Conservation (phyloP, 2,329 filamentous ascomycete genomes). For the Pestalotiopsis sp. region DNA sequence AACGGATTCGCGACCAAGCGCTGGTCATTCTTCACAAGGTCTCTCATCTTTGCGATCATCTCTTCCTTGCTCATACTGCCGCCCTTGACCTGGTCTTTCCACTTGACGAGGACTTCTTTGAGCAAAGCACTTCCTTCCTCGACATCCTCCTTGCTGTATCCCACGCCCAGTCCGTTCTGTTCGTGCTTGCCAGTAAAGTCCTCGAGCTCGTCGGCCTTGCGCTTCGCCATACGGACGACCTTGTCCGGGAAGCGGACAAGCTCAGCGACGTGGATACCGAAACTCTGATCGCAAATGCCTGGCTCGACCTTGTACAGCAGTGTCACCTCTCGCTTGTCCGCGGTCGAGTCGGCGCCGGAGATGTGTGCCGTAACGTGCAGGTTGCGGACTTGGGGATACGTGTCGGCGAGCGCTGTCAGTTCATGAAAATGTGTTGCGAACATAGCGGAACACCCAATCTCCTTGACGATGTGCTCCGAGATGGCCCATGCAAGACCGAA, state of each 20-base stretch:
- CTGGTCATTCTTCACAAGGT: conserved; percentile 75
- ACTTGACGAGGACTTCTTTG: conserved; percentile 80
- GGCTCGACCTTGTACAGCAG: conserved; percentile 96
- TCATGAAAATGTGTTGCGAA: conserved; percentile 99
- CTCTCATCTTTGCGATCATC: conserved; percentile 77
- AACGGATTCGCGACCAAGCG: conserved; percentile 68
- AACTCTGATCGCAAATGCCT: conserved; percentile 94
- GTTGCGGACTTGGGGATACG: conserved; percentile 86
- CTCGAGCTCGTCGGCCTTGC: conserved; percentile 96
- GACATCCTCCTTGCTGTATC: conserved; percentile 82
- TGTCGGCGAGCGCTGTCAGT: conserved; percentile 85
- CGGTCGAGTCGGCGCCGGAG: conserved; percentile 44
- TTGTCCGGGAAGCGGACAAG: conserved; percentile 95
- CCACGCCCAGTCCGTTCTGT: conserved; percentile 48
- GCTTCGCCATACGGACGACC: conserved; percentile 98
- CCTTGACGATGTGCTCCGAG: conserved; percentile 93
- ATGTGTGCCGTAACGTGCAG: conserved; percentile 97
- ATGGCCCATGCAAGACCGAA: conserved; percentile 99
- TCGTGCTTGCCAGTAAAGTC: conserved; percentile 87
- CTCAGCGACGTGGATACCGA: conserved; percentile 97
- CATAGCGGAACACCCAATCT: conserved; percentile 91
- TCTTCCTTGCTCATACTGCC: conserved; percentile 70
- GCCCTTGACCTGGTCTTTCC: conserved; percentile 76
- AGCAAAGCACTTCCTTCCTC: conserved; percentile 85
- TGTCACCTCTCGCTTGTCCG: conserved; percentile 80